phyloP scores from a whole-genome alignment of 2,329 filamentous ascomycete genomes.

The Colletotrichum australisinense region DNA sequence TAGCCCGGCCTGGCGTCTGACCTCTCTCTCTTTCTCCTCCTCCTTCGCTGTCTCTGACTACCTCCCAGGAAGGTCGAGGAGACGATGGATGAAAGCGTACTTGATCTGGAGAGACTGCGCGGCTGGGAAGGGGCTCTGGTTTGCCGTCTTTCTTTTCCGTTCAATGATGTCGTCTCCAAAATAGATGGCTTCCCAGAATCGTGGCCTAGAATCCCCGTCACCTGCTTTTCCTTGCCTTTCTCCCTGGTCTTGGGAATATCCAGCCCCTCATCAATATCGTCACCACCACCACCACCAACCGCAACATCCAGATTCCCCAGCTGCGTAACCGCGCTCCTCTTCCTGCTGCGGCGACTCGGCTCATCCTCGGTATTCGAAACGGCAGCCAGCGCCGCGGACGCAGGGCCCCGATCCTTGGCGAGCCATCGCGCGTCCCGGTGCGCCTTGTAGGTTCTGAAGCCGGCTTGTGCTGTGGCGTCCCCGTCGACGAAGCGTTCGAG shows the following conservation, averaged over 20 bases:
- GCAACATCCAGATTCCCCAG: background rate
- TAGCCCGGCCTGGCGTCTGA: slow-evolving; percentile 29
- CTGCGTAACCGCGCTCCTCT: background rate
- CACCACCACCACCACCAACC: background rate
- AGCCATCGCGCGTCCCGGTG: slow-evolving; percentile 18
- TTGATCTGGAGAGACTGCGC: background rate
- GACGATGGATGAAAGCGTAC: slow-evolving; percentile 6
- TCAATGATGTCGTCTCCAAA: background rate
- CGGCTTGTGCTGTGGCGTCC: slow-evolving; percentile 1
- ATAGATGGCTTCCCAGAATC: background rate
- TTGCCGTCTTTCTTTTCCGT: background rate
- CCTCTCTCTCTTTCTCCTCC: slow-evolving; percentile 8
- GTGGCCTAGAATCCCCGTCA: background rate
- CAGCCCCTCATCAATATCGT: background rate
- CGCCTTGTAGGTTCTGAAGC: slow-evolving; percentile 10
- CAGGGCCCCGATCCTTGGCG: background rate
- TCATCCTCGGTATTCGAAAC: background rate
- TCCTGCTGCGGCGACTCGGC: background rate
- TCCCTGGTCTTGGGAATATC: background rate
- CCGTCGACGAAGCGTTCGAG: slow-evolving; percentile 23
- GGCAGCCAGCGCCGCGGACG: background rate
- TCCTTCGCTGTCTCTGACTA: slow-evolving; percentile 1
- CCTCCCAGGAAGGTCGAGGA: background rate
- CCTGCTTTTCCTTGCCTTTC: background rate
- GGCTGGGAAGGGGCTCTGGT: background rate